phyloP scores from a whole-genome alignment of 768 basidiomycete genomes.

The Daedaleopsis sinensis region DNA sequence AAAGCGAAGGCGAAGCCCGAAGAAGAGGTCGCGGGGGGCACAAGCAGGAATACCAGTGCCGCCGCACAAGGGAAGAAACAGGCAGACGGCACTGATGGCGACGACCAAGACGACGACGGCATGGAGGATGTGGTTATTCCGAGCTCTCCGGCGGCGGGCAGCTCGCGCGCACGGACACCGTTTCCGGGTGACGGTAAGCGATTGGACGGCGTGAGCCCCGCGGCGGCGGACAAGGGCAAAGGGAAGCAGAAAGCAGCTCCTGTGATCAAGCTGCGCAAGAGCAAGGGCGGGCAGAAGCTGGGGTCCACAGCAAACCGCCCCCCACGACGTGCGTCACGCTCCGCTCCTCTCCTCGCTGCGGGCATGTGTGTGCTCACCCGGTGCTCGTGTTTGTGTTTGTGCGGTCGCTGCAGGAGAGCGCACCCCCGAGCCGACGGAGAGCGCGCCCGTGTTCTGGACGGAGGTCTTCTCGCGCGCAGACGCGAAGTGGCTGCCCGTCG shows the following conservation, averaged over 20 bases:
- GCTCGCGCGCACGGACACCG: conserved; percentile 26
- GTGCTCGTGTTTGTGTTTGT: too few relatives aligned
- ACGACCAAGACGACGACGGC: conserved; percentile 36
- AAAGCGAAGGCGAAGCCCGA: conserved; percentile 4
- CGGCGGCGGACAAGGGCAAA: conserved; percentile 42
- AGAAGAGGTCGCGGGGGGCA: conserved; percentile 36
- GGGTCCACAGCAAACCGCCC: conserved; percentile 29
- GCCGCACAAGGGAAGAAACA: conserved; percentile 3
- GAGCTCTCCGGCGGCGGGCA: conserved; percentile 5
- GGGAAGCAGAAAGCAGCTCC: conserved; percentile 60
- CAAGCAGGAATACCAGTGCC: conserved; percentile 26
- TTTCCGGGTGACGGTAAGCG: conserved; percentile 46
- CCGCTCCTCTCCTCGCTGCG: neutral
- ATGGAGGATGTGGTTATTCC: conserved; percentile 40
- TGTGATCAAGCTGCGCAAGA: conserved; percentile 60
- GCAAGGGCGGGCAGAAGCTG: conserved; percentile 46
- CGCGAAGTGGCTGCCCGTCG: conserved; percentile 89
- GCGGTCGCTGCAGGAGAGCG: conserved; percentile 18
- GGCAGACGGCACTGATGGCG: neutral
- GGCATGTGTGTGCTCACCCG: neutral
- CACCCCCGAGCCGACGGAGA: conserved; percentile 56
- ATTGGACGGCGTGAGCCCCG: conserved; percentile 39
- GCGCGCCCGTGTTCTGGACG: conserved; percentile 93
- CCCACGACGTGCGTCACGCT: conserved; percentile 11
- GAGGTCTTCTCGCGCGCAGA: conserved; percentile 96